Evolutionary conservation across 805 yeast genomes (phyloP).

Genomic region (Peterozyma xylosa): DNA sequence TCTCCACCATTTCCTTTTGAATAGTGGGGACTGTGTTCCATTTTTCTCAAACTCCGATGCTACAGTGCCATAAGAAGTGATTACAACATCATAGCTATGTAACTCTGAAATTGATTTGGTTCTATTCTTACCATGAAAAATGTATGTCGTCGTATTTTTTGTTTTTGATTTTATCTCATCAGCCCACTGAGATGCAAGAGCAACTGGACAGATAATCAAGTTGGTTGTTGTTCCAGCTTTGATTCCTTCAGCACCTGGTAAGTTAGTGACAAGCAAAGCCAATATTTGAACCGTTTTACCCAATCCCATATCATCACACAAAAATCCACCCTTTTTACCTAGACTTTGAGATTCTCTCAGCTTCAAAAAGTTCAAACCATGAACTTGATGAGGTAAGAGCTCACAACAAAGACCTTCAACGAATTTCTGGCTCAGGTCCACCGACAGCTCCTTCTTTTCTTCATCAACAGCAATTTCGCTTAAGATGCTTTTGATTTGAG

Average conservation of each 20-base stretch:
- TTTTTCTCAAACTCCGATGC: conserved; percentile 9
- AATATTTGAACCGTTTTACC: conserved; percentile 81
- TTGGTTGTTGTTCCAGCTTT: conserved; percentile 18
- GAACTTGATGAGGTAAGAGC: conserved; percentile 37
- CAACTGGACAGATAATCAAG: conserved; percentile 33
- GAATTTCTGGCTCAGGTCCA: conserved; percentile 10
- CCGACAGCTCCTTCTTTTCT: background rate
- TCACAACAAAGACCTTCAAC: conserved; percentile 28
- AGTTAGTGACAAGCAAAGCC: conserved; percentile 40
- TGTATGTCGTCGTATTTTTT: conserved; percentile 18
- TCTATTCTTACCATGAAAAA: conserved; percentile 24
- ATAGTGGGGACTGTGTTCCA: conserved; percentile 16
- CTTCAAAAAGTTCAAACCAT: conserved; percentile 33
- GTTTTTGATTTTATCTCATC: conserved; percentile 28
- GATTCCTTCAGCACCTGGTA: conserved; percentile 8
- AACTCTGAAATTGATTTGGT: conserved; percentile 10
- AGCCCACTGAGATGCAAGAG: conserved; percentile 33
- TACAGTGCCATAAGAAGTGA: conserved; percentile 24
- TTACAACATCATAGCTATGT: conserved; percentile 22
- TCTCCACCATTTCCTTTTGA: conserved; percentile 33
- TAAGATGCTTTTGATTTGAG: too few relatives aligned
- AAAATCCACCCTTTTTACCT: conserved; percentile 42
- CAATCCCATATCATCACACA: conserved; percentile 88
- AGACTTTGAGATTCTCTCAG: conserved; percentile 24
- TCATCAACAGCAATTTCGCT: background rate